Base-by-base conservation (phyloP, 768 basidiomycete genomes). In the Suillus decipiens region DNA sequence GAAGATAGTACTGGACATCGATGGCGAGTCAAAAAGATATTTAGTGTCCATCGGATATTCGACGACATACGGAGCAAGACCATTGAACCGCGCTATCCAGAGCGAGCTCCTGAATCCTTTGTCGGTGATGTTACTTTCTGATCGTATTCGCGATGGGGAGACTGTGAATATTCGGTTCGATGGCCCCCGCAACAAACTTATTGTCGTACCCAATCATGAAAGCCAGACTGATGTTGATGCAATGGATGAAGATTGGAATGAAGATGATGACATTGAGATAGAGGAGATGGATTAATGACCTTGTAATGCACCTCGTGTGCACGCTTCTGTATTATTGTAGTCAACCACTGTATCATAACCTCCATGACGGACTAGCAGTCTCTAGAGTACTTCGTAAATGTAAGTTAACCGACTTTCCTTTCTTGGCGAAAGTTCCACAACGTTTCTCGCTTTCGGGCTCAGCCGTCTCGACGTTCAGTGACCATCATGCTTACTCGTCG, bases 21-120 rank as follows among this genome's bases (percentile, higher is more conserved):
- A 95, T 72, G 76, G 82, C n/a, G 86, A 81, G 34, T 88, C 91
- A 66, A 93, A 91, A 76, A 80, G 85, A 61, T 93, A 88, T 71
- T 84, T 95, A 36, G 83, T 83, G 65, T 88, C 89, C 22, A 80
- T 86, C 55, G 93, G 92, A 0, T 95, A 93, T 76, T 90, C 90
- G 54, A 80, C 93, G 1, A 78, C 81, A 22, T 97, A 96, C 71
- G 95, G 96, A 67, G 96, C 96, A 61, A 87, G 96, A 47, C 97
- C 96, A 1, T 83, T 98, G 66, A 93, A 93, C 72, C 86, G 95
- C 39, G 85, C 92, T 5, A 96, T 99, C 67, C 96, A 97, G 77
- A 89, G 84, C 69, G 94, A 98, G 70, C 82, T 99, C 41, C 82
- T 99, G 70, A 96, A 97, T 73, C 96, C 96, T 14, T 79, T 99